Base-by-base conservation (phyloP, 2,329 filamentous ascomycete species). In the Sarocladiaceae sp. region DNA sequence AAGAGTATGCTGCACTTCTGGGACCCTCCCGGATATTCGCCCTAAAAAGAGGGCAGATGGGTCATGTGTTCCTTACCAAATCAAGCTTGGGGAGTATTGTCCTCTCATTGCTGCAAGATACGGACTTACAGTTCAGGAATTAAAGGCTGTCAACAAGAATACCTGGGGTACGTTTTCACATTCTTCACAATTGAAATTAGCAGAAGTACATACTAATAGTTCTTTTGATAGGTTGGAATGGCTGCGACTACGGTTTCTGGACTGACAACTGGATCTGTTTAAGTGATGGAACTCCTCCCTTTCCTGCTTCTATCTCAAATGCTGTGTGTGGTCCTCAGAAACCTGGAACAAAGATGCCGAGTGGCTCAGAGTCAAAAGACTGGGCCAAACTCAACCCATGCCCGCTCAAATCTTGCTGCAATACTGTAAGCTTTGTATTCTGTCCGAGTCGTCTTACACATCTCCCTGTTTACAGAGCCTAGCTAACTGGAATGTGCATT, bases 1-100 rank as follows among this genome's bases (percentile, higher is more conserved):
- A 53, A 56, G 58, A 17, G 65, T 71, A 8, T 74, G 70, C 57
- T 74, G 70, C 53, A 61, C 62, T 0, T 25, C 52, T 5, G 70
- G 70, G n/a, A 60, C 54, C 6, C 56, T 69, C 22, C 70, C 69
- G 3, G 55, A 55, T 10, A 33, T 66, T 15, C 29, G n/a, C 5
- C 35, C 35, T 6, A 37, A 37, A 17, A 37, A 37, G 25, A 49
- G 17, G 23, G 29, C 23, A n/a, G 8, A 29, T 22, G 18, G 35
- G 7, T 37, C 35, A n/a, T 37, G 35, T 17, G 15, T 37, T 17
- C n/a, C 35, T n/a, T 37, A 37, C 15, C 7, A 37, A 17, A 37
- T 37, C 35, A 37, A n/a, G 15, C 6, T 17, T 5, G 35, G n/a
- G 6, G 35, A 37, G 12, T 37, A 17, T 5, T 37, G 35, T 17